Percentiles rank a stretch among this genome's conserved stretches.
phyloP scores from a whole-genome alignment of 331 rosid species.

The Acacia pycnantha region DNA sequence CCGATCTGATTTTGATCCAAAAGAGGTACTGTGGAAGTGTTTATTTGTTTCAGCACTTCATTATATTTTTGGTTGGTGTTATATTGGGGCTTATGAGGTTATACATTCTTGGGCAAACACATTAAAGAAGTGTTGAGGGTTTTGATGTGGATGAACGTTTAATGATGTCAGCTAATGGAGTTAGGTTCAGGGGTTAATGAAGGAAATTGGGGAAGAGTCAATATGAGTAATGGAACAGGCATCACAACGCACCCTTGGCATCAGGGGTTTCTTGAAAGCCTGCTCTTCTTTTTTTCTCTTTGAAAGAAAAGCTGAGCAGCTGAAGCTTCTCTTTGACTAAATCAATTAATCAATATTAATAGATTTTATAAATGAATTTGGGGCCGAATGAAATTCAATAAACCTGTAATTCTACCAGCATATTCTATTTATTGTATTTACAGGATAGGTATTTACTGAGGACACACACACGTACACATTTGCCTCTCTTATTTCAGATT shows the following conservation, averaged over 20 bases:
- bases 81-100: not conserved
- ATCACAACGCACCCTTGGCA: not conserved
- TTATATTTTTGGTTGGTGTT: not conserved
- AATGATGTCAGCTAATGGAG: not conserved
- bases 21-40: conserved; percentile 43
- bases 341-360: not conserved
- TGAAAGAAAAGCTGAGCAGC: not conserved
- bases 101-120: not conserved
- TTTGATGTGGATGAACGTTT: not conserved
- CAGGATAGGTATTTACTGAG: not conserved
- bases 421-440: conserved; percentile 8
- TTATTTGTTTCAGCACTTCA: not conserved
- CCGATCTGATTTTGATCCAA: conserved; percentile 59
- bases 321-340: not conserved
- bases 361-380: not conserved
- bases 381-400: not conserved
- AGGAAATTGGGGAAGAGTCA: not conserved
- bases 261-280: not conserved
- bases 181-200: not conserved
- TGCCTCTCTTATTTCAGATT: not conserved
- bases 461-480: not conserved
- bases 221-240: no score
- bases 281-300: not conserved
- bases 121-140: not conserved
- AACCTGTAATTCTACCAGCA: conserved; percentile 15